Percentiles rank a stretch among this genome's conserved stretches.
Evolutionary conservation across 352 stramenopile species (phyloP).

Genomic region (Globisporangium irregulare): DNA sequence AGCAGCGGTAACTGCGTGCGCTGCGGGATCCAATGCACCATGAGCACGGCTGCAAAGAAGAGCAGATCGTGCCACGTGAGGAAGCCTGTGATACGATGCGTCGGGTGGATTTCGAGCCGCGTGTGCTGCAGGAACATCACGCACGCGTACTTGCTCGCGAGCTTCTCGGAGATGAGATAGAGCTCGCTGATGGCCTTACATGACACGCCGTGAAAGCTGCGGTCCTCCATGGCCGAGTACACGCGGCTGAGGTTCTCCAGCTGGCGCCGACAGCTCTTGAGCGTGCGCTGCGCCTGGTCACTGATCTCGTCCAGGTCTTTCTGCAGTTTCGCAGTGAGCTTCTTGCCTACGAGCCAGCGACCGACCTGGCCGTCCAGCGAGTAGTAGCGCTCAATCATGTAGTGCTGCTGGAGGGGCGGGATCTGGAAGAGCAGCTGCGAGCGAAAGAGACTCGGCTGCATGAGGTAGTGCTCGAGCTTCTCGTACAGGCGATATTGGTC

Average conservation of each 20-base stretch:
- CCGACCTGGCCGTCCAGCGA: constrained; percentile 63
- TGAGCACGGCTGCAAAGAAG: constrained; percentile 67
- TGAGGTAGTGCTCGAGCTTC: constrained; percentile 81
- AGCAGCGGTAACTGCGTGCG: constrained; percentile 37
- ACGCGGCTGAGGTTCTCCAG: constrained; percentile 80
- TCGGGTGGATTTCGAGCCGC: constrained; percentile 71
- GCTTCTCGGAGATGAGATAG: constrained; percentile 67
- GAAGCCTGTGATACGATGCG: constrained; percentile 47
- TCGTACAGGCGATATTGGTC: constrained; percentile 85
- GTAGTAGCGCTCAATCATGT: constrained; percentile 84
- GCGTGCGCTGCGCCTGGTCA: constrained; percentile 53
- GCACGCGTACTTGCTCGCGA: constrained; percentile 77
- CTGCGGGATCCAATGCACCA: constrained; percentile 78
- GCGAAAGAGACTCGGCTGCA: constrained; percentile 73
- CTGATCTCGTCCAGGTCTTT: constrained; percentile 87
- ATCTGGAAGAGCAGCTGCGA: constrained; percentile 85
- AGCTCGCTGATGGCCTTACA: constrained; percentile 44
- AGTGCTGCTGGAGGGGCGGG: constrained; percentile 67
- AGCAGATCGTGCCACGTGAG: constrained; percentile 66
- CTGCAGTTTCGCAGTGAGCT: constrained; percentile 76
- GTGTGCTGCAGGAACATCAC: constrained; percentile 79
- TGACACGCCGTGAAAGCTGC: constrained; percentile 70
- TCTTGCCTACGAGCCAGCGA: constrained; percentile 75
- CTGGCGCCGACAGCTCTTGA: constrained; percentile 74
- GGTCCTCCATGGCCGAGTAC: constrained; percentile 70